Evolutionary conservation across 352 stramenopile species (phyloP).

Genomic region (Hyaloperonospora arabidopsidis): DNA sequence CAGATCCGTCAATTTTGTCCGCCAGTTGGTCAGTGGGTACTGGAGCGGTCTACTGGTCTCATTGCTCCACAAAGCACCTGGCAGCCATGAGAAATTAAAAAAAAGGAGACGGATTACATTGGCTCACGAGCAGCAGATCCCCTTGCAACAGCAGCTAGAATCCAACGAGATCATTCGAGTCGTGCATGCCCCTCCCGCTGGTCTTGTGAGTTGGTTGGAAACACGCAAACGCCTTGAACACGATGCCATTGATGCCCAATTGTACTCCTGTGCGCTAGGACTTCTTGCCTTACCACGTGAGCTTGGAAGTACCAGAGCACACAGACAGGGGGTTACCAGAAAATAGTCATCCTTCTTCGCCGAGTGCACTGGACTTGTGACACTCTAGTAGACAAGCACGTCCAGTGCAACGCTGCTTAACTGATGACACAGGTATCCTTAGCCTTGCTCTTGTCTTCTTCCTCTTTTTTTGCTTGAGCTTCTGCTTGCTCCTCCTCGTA

Average conservation of each 20-base stretch:
- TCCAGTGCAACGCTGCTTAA: constrained; percentile 5
- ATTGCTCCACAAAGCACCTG: constrained; percentile 74
- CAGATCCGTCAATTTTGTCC: constrained; percentile 89
- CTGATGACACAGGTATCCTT: constrained; percentile 23
- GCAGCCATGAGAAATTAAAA: constrained; percentile 78
- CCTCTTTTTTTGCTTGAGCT: constrained; percentile 5
- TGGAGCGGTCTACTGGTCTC: constrained; percentile 88
- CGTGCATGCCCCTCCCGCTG: constrained; percentile 46
- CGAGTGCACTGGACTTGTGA: no score
- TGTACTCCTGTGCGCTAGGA: constrained; percentile 56
- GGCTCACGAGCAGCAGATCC: constrained; percentile 52
- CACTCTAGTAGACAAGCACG: no score
- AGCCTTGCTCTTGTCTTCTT: constrained; percentile 12
- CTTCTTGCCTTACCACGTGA: constrained; percentile 30
- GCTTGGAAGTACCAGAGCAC: constrained; percentile 7
- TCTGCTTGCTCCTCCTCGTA: constrained; percentile 42
- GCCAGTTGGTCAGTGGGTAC: constrained; percentile 70
- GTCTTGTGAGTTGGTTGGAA: constrained; percentile 56
- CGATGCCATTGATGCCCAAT: constrained; percentile 45
- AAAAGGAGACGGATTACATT: constrained; percentile 87
- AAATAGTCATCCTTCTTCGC: no score
- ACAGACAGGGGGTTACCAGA: not conserved
- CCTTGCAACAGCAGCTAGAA: constrained; percentile 52
- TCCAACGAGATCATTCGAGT: constrained; percentile 69
- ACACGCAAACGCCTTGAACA: constrained; percentile 28